A percentile compares a stretch with the other conserved stretches of the same genome.
Evolutionary conservation across 2,329 filamentous ascomycete species (phyloP).

Genomic region (Aspergillus arachidicola): DNA sequence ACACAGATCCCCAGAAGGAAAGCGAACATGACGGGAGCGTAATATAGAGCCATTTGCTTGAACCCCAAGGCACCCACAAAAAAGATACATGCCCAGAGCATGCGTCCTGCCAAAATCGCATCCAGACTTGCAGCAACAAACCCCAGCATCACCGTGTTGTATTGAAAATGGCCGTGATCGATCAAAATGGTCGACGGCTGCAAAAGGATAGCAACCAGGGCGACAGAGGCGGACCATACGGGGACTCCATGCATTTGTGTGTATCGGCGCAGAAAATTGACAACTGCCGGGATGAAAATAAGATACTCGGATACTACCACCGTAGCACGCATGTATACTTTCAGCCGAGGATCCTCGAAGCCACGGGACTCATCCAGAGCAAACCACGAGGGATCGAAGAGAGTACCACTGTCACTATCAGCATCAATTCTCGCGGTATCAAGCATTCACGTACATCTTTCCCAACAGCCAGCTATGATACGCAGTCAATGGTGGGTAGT

Average conservation of each 20-base stretch:
- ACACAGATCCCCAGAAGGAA: slow-evolving; percentile 86
- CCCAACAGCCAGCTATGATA: slow-evolving; percentile 98
- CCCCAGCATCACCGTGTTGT: slow-evolving; percentile 98
- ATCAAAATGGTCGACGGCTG: slow-evolving; percentile 89
- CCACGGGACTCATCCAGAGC: slow-evolving; percentile 80
- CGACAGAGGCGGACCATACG: slow-evolving; percentile 79
- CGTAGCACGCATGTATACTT: slow-evolving; percentile 94
- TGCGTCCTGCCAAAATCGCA: slow-evolving; percentile 80
- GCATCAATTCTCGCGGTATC: background rate
- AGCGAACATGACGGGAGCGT: slow-evolving; percentile 88
- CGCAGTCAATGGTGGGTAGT: slow-evolving; percentile 95
- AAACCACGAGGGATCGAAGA: slow-evolving; percentile 86
- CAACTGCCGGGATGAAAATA: slow-evolving; percentile 79
- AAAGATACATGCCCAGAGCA: slow-evolving; percentile 87
- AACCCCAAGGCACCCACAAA: slow-evolving; percentile 94
- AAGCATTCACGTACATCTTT: slow-evolving; percentile 61
- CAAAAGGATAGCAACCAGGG: slow-evolving; percentile 86
- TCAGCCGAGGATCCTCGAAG: slow-evolving; percentile 74
- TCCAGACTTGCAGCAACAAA: slow-evolving; percentile 84
- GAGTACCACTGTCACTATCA: slow-evolving; percentile 59
- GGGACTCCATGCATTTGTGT: slow-evolving; percentile 75
- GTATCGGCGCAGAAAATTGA: slow-evolving; percentile 83
- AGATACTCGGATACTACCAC: slow-evolving; percentile 91
- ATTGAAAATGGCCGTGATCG: slow-evolving; percentile 96
- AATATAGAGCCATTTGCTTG: slow-evolving; percentile 99